These are phyloP conservation scores for Tuber brumale DNA, from an alignment of 495 filamentous ascomycete species.

Conservation along the genomic window DNA sequence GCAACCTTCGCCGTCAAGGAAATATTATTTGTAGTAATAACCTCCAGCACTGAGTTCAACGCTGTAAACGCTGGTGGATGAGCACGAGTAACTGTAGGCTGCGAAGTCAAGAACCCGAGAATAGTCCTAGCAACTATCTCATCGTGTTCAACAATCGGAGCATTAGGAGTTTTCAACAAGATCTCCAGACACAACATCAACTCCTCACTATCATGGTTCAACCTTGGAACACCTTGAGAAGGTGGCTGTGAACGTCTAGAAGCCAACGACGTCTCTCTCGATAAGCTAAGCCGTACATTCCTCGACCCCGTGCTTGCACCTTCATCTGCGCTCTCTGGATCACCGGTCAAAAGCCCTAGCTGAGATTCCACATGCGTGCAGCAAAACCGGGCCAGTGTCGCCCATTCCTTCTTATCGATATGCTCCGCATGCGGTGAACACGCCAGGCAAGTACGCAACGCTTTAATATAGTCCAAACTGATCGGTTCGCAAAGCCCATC, in stretches of 20 bases:
- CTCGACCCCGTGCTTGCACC: conserved; percentile 28
- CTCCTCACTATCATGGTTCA: conserved; percentile 48
- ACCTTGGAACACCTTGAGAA: conserved; percentile 32
- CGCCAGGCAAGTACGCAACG: conserved; percentile 60
- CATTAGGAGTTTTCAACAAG: conserved; percentile 62
- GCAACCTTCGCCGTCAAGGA: conserved; percentile 54
- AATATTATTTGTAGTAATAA: conserved; percentile 60
- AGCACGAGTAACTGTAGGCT: conserved; percentile 53
- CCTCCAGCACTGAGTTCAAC: conserved; percentile 64
- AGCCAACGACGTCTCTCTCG: conserved; percentile 37
- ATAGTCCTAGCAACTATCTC: conserved; percentile 54
- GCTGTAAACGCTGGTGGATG: conserved; percentile 66
- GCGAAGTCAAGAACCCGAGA: conserved; percentile 57
- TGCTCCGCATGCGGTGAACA: conserved; percentile 72
- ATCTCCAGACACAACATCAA: conserved; percentile 60
- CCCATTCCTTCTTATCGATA: conserved; percentile 61
- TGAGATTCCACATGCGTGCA: conserved; percentile 41
- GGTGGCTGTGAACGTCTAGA: conserved; percentile 41
- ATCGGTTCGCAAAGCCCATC: conserved; percentile 66
- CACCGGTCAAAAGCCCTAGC: conserved; percentile 39
- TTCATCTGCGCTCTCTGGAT: conserved; percentile 15
- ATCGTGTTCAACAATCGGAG: conserved; percentile 58
- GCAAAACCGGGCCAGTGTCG: conserved; percentile 32
- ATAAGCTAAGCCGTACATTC: conserved; percentile 34
- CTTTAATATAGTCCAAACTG: conserved; percentile 69